Base-by-base conservation (phyloP, 768 basidiomycete species). In the Heimioporus sp. region DNA sequence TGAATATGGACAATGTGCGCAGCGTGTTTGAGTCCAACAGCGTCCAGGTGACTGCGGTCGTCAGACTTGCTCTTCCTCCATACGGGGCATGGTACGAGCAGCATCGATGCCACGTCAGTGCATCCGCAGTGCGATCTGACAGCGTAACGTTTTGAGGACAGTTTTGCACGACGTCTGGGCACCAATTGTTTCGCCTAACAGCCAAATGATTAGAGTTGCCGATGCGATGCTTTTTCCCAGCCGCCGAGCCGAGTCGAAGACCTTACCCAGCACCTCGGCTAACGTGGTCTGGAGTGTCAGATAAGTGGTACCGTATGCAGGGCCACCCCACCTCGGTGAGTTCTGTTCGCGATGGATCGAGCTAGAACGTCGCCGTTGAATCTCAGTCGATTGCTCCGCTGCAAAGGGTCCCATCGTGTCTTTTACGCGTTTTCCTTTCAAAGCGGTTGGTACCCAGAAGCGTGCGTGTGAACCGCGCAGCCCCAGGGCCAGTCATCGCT, bases 351-450 rank as follows among this genome's bases (percentile, higher is more conserved):
- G 24, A 32, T 38, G 37, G 6, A 17, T 44, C 16, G 43, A 17
- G 20, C 31, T 17, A 24, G 7, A 56, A 56, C 2, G 57, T 54
- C 43, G 58, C 52, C 21, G 59, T 35, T 8, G 37, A 49, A 52
- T 15, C 24, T 69, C 70, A 67, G 51, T 71, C 32, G 80, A 83
- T 63, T 83, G 82, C 67, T 76, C 76, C 7, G 59, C 77, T 2
- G 85, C 85, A 9, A 85, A 86, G 66, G 83, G 81, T 4, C 81
- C 80, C 6, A 82, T 84, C 58, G 60, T 79, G 8, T 68, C 77
- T 12, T 85, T 84, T 64, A 82, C 80, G 7, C 76, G 81, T 19
- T 75, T 79, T 10, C 70, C 70, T 84, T 35, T 77, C 81, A 0
- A 58, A 72, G 31, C 79, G 83, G 45, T 68, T 83, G 19, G 75